Conservation (phyloP, 2,329 filamentous ascomycete genomes). For the Calonectria honghensis region DNA sequence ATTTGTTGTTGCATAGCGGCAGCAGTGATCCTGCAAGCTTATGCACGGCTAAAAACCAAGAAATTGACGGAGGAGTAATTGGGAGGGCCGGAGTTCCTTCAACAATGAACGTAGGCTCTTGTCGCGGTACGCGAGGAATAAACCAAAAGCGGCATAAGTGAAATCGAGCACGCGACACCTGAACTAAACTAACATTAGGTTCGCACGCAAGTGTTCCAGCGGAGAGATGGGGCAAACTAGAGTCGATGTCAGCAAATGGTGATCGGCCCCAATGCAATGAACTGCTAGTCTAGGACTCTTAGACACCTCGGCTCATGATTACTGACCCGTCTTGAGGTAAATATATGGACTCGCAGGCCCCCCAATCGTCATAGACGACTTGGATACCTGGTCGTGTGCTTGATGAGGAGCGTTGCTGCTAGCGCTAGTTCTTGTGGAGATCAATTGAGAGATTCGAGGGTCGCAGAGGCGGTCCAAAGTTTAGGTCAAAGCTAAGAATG, state of each 20-base stretch:
- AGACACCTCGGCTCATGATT: not conserved
- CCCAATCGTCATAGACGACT: not conserved
- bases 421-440: not conserved
- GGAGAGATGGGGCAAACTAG: not conserved
- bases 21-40: not conserved
- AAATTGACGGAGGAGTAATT: not conserved
- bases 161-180: conserved; percentile 8
- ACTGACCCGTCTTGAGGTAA: not conserved
- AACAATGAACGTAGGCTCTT: not conserved
- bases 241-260: not conserved
- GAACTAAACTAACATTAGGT: not conserved
- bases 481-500: not conserved
- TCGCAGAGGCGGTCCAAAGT: too few species aligned
- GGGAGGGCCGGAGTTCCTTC: not conserved
- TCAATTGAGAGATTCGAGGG: not conserved
- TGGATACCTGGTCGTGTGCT: not conserved
- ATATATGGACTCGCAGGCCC: not conserved
- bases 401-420: not conserved
- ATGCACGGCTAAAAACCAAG: not conserved
- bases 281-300: not conserved
- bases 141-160: not conserved
- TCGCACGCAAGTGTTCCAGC: not conserved
- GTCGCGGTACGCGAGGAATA: not conserved
- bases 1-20: not conserved
- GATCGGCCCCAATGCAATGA: not conserved